Base-by-base conservation (phyloP, 371 early-diverging fungal genomes). In the Lichtheimia hyalospora region DNA sequence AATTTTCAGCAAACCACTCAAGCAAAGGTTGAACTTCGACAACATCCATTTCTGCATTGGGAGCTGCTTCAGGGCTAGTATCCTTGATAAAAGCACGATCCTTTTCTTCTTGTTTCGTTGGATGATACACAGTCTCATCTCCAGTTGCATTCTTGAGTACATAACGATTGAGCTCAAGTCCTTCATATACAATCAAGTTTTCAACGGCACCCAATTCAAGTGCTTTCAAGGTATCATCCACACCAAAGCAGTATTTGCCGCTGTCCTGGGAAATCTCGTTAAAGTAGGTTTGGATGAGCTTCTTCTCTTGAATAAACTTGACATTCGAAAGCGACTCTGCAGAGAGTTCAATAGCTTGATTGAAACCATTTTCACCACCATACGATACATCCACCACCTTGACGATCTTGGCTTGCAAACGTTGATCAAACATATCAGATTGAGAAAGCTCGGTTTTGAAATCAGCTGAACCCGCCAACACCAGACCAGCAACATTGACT, bases 341-440 rank as follows among this genome's bases (percentile, higher is more conserved):
- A 54, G 92, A 89, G 57, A 99, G 83, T 61, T 97, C 97, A 66
- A 99, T 99, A 40, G 99, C 99, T 80, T 98, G 80, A 60, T 99
- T 98, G 81, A 99, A 96, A 6, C 99, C 99, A 80, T 98, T 98
- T 69, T 99, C 98, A 54, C 99, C 99, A 69, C 99, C 99, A 71
- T 99, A 99, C 43, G 95, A 95, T 7, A 99, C 98, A 77, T 99
- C 99, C 4, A 99, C 96, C 54, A 95, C 76, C 71, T 94, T 95
- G 64, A 99, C 83, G 51, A 99, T 84, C 75, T 95, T 97, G 56
- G 86, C 87, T 63, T 84, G 84, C 48, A 99, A 84, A 66, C 98
- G 90, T 57, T 81, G 90, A 74, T 99, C 99, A 67, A 99, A 94
- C 79, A 99, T 77, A 65, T 96, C 98, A 23, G 96, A 95, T 69